A percentile compares a stretch with the other conserved stretches of the same genome.
Conservation (phyloP, 2,329 filamentous ascomycete species). For the Rhytidhysteron rufulum region DNA sequence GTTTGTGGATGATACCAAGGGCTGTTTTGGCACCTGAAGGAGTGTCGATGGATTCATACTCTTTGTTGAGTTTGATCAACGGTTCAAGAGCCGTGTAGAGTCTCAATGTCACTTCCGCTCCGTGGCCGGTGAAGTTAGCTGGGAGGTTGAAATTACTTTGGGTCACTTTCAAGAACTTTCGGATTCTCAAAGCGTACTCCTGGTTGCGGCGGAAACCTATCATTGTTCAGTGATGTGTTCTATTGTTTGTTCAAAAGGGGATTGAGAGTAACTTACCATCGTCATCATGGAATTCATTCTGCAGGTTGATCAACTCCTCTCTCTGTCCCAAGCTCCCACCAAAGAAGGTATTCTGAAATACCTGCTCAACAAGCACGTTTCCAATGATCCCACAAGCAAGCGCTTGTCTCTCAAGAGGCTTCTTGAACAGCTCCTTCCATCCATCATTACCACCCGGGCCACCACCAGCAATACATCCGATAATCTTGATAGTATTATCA, state of each 20-base stretch:
- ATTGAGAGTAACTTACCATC: conserved; percentile 19
- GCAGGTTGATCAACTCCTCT: conserved; percentile 5
- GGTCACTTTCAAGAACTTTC: conserved; percentile 3
- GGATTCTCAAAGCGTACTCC: conserved; percentile 13
- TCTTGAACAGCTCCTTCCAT: conserved; percentile 22
- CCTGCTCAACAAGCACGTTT: conserved; percentile 27
- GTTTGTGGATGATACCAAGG: background rate
- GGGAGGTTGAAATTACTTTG: conserved; percentile 9
- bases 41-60: background rate
- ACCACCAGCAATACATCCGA: conserved; percentile 22
- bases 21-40: no score
- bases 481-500: conserved; percentile 16
- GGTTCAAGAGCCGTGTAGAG: conserved; percentile 20
- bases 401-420: conserved; percentile 14
- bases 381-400: conserved; percentile 25
- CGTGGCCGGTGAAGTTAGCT: conserved; percentile 19
- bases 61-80: conserved; percentile 10
- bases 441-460: conserved; percentile 17
- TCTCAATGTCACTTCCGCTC: conserved; percentile 11
- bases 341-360: conserved; percentile 23
- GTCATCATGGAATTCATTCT: conserved; percentile 8
- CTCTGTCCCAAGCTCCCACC: conserved; percentile 12
- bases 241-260: background rate
- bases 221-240: conserved; percentile 2
- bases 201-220: conserved; percentile 18